These are phyloP conservation scores for Kodamaea suecica DNA, from an alignment of 1,139 yeast species.

Conservation along the genomic window DNA sequence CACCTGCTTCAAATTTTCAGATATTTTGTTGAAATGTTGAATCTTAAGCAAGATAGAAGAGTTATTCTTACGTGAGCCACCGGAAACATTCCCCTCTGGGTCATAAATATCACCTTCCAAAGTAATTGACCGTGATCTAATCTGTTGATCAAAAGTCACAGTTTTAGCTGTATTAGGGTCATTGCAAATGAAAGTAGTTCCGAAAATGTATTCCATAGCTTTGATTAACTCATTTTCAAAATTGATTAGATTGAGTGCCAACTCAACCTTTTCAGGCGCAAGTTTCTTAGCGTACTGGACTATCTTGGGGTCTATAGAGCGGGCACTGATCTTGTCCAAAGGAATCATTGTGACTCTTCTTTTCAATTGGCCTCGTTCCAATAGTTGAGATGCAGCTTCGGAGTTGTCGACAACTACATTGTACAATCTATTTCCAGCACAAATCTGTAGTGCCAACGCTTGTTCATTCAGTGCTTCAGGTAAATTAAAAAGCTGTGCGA, in stretches of 20 bases:
- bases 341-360: slow-evolving; percentile 92
- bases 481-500: slow-evolving; percentile 77
- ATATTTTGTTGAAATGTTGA: slow-evolving; percentile 62
- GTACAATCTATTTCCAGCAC: slow-evolving; percentile 90
- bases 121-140: slow-evolving; percentile 84
- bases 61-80: slow-evolving; percentile 76
- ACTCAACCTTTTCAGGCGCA: slow-evolving; percentile 82
- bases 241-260: slow-evolving; percentile 77
- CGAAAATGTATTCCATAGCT: slow-evolving; percentile 94
- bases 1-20: slow-evolving; percentile 35
- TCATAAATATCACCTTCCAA: slow-evolving; percentile 92
- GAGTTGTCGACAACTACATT: slow-evolving; percentile 92
- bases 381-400: slow-evolving; percentile 72
- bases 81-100: slow-evolving; percentile 93
- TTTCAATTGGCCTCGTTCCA: slow-evolving; percentile 73
- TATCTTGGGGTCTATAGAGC: slow-evolving; percentile 41
- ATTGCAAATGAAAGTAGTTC: slow-evolving; percentile 77
- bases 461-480: slow-evolving; percentile 56
- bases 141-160: slow-evolving; percentile 81
- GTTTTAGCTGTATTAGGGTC: slow-evolving; percentile 86
- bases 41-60: slow-evolving; percentile 61
- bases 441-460: slow-evolving; percentile 84
- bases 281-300: slow-evolving; percentile 60
- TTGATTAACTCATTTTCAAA: slow-evolving; percentile 65
- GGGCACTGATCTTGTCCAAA: slow-evolving; percentile 73